phyloP scores from a whole-genome alignment of 192 early-diverging fungal genomes.

The Backusella macrospora region DNA sequence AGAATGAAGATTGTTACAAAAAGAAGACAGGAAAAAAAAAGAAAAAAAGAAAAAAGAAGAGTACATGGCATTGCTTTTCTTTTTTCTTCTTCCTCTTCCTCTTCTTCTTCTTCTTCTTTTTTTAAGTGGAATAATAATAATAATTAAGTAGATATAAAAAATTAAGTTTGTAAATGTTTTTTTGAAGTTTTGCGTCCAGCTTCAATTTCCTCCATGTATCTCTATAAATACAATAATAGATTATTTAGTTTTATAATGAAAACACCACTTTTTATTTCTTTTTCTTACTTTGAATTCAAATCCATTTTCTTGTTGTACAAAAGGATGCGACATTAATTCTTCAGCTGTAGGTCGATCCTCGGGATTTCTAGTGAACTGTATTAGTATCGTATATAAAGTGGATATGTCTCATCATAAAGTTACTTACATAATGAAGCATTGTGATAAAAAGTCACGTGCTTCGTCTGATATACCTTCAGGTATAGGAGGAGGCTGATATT shows the following conservation, averaged over 20 bases:
- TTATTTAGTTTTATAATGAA: neutral
- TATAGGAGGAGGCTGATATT: constrained; percentile 79
- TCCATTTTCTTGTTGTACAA: constrained; percentile 59
- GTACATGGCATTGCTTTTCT: neutral
- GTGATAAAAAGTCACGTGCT: constrained; percentile 73
- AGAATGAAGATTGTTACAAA: neutral
- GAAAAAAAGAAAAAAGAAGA: no score
- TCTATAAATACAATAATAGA: neutral
- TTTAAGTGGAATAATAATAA: neutral
- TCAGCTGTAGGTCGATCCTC: constrained; percentile 77
- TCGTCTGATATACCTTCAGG: constrained; percentile 69
- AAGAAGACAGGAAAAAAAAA: no score
- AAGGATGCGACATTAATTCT: constrained; percentile 68
- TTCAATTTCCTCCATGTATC: constrained; percentile 26
- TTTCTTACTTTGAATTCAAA: constrained; percentile 54
- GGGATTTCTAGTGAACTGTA: constrained; percentile 53
- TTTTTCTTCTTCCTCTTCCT: neutral
- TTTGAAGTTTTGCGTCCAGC: constrained; percentile 25
- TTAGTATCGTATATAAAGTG: neutral
- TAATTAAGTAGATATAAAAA: neutral
- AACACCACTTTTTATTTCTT: neutral
- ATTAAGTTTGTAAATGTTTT: neutral
- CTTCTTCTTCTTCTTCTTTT: no score
- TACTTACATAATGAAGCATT: constrained; percentile 73
- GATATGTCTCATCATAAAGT: no score